Conservation (phyloP, 768 basidiomycete species). For the Dioszegia crocea region DNA sequence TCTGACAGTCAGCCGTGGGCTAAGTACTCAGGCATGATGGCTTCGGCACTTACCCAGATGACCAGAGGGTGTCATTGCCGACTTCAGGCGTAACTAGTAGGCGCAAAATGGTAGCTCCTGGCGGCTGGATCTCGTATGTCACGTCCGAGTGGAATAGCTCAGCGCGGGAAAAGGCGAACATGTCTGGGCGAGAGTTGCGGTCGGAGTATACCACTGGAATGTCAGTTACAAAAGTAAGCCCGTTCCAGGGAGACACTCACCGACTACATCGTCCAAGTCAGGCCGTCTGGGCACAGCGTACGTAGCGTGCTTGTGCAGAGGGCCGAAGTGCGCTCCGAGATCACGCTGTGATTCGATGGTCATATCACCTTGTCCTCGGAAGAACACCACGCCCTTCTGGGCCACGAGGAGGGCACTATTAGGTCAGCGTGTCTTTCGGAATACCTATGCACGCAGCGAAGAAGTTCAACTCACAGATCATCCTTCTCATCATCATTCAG, state of each 20-base stretch:
- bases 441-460: not conserved
- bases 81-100: conserved; percentile 65
- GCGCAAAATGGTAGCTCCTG: conserved; percentile 71
- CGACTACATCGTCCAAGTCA: conserved; percentile 54
- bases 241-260: conserved; percentile 12
- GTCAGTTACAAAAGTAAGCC: not conserved
- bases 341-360: conserved; percentile 43
- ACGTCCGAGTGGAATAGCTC: conserved; percentile 83
- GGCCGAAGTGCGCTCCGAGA: conserved; percentile 45
- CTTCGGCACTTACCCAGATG: conserved; percentile 59
- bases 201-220: conserved; percentile 47
- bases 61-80: conserved; percentile 78
- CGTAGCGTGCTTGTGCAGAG: conserved; percentile 74
- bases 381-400: conserved; percentile 47
- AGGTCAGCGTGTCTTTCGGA: not conserved
- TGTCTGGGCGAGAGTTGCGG: conserved; percentile 45
- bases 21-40: not conserved
- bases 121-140: conserved; percentile 65
- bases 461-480: conserved; percentile 31
- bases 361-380: conserved; percentile 42
- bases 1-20: conserved; percentile 48
- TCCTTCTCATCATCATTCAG: conserved; percentile 41
- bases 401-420: conserved; percentile 43
- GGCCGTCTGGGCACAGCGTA: conserved; percentile 67
- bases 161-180: conserved; percentile 62